Percentiles rank a stretch among this genome's conserved stretches.
Evolutionary conservation across 257 asterid species (phyloP).

Genomic region (Dorcoceras hygrometricum): DNA sequence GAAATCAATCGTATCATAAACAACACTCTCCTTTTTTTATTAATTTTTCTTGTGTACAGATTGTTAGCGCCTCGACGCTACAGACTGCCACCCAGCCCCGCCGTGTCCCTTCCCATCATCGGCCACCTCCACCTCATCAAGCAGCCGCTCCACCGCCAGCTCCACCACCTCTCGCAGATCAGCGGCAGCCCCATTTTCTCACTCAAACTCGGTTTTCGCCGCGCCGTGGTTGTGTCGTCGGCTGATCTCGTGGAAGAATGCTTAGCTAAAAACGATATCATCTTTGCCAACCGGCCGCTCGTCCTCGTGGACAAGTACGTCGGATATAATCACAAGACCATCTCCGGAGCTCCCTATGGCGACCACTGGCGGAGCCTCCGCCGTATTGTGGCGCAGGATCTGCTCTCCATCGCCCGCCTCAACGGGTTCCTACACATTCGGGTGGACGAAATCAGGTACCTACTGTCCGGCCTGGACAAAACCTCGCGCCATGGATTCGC

Average conservation of each 20-base stretch:
- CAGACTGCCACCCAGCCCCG: conserved; percentile 30
- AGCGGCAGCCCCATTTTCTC: conserved; percentile 36
- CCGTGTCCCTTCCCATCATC: conserved; percentile 29
- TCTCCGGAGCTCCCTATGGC: conserved; percentile 31
- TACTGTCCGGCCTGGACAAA: conserved; percentile 12
- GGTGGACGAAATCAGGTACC: conserved; percentile 21
- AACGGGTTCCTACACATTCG: conserved; percentile 18
- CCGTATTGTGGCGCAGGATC: conserved; percentile 27
- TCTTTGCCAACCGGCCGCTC: conserved; percentile 31
- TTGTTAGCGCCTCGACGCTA: neutral
- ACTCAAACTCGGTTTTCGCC: conserved; percentile 33
- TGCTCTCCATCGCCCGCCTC: conserved; percentile 35
- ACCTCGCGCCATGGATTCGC: neutral
- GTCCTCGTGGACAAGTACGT: conserved; percentile 25
- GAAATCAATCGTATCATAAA: conserved; percentile 5
- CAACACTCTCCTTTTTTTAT: conserved; percentile 3
- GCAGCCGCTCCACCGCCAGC: conserved; percentile 32
- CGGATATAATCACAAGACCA: conserved; percentile 28
- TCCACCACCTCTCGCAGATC: conserved; percentile 26
- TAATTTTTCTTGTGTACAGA: conserved; percentile 20
- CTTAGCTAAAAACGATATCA: conserved; percentile 32
- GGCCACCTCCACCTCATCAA: conserved; percentile 46
- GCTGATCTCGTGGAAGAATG: conserved; percentile 32
- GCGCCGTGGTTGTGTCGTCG: conserved; percentile 37
- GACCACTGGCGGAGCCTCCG: conserved; percentile 36